Percentiles rank a stretch among this genome's conserved stretches.
These are phyloP conservation scores for Suillus placidus DNA, from an alignment of 768 basidiomycete genomes.

Conservation along the genomic window DNA sequence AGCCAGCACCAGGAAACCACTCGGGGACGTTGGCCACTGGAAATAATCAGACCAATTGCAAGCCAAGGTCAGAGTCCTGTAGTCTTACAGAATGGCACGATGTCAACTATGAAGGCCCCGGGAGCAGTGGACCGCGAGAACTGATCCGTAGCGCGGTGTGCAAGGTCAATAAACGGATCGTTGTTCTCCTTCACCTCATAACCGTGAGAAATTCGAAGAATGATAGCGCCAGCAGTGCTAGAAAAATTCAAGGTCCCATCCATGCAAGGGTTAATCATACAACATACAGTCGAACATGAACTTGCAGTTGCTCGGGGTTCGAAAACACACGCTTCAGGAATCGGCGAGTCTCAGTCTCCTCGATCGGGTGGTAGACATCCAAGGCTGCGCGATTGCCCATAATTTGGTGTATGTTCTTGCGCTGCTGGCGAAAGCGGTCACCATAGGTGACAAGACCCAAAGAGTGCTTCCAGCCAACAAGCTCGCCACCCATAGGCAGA, in stretches of 20 bases:
- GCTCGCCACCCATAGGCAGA: conserved; percentile 42
- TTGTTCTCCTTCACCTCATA: conserved; percentile 53
- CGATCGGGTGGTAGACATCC: conserved; percentile 34
- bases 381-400: conserved; percentile 45
- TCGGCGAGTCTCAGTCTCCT: conserved; percentile 45
- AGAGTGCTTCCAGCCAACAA: conserved; percentile 35
- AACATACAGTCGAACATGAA: conserved; percentile 43
- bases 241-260: not conserved
- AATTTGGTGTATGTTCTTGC: conserved; percentile 42
- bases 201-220: conserved; percentile 56
- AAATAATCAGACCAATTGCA: not conserved
- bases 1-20: conserved; percentile 59
- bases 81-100: conserved; percentile 44
- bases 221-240: conserved; percentile 55
- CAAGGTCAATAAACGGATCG: conserved; percentile 55
- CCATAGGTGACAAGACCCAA: conserved; percentile 43
- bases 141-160: conserved; percentile 51
- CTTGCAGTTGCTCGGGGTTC: conserved; percentile 39
- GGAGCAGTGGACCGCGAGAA: conserved; percentile 52
- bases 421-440: conserved; percentile 43
- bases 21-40: conserved; percentile 51
- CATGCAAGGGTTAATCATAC: not conserved
- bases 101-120: conserved; percentile 52
- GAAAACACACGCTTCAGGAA: conserved; percentile 45
- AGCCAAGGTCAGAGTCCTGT: not conserved